phyloP scores from a whole-genome alignment of 371 early-diverging fungal species.

The Apophysomyces elegans region DNA sequence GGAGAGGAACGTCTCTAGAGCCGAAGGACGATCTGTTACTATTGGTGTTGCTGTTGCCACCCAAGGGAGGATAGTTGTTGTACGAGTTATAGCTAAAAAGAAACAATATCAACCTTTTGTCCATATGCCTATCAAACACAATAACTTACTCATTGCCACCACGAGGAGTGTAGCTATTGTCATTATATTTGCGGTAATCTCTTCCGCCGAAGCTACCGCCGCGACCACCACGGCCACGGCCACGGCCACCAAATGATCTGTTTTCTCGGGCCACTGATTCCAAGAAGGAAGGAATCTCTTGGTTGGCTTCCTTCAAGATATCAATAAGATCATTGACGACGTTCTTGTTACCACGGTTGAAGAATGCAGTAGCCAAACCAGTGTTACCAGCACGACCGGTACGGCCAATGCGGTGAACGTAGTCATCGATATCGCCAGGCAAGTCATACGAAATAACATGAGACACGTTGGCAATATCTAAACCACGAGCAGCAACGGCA shows the following conservation, averaged over 20 bases:
- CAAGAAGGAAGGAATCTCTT: slow-evolving; percentile 82
- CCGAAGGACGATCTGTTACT: slow-evolving; percentile 24
- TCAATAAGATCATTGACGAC: slow-evolving; percentile 71
- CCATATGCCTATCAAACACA: slow-evolving; percentile 10
- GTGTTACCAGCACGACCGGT: slow-evolving; percentile 76
- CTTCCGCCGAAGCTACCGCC: slow-evolving; percentile 56
- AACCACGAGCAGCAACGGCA: slow-evolving; percentile 92
- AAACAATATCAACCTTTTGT: not conserved
- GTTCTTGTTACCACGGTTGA: slow-evolving; percentile 51
- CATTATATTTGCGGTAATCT: slow-evolving; percentile 44
- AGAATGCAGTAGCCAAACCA: slow-evolving; percentile 83
- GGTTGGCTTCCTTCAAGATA: slow-evolving; percentile 77
- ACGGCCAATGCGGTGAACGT: slow-evolving; percentile 86
- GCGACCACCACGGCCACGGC: slow-evolving; percentile 63
- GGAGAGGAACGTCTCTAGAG: slow-evolving; percentile 34
- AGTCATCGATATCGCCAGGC: slow-evolving; percentile 78
- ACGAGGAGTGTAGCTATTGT: slow-evolving; percentile 16
- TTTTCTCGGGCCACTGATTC: slow-evolving; percentile 49
- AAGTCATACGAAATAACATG: slow-evolving; percentile 90
- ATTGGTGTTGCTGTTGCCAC: slow-evolving; percentile 22
- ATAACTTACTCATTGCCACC: slow-evolving; percentile 31
- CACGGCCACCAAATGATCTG: slow-evolving; percentile 65
- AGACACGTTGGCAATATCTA: slow-evolving; percentile 86
- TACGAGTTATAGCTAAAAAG: slow-evolving; percentile 16
- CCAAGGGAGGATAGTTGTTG: slow-evolving; percentile 22